phyloP scores from a whole-genome alignment of 768 basidiomycete species.

The Hemileccinum impolitum region DNA sequence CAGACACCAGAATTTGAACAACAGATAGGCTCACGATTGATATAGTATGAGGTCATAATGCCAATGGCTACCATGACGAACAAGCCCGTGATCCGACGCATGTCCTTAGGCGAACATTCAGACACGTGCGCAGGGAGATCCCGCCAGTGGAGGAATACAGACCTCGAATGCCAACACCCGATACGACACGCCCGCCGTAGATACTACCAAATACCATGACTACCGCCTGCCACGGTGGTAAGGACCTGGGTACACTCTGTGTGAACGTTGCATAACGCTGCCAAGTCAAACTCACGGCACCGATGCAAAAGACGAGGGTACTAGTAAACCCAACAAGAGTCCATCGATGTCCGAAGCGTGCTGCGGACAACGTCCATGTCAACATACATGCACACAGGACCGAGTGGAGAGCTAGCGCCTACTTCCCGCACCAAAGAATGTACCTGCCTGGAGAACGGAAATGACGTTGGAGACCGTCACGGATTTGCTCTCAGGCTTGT shows the following conservation, averaged over 20 bases:
- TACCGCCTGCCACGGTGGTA: slow-evolving; percentile 60
- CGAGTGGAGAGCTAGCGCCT: too few relatives aligned
- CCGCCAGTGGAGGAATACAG: too few relatives aligned
- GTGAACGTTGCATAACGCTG: neutral
- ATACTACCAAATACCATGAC: slow-evolving; percentile 62
- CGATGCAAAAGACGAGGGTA: slow-evolving; percentile 62
- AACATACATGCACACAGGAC: neutral
- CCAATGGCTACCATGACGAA: slow-evolving; percentile 85
- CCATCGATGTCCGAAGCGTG: slow-evolving; percentile 60
- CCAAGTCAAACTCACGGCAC: slow-evolving; percentile 55
- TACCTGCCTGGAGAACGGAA: slow-evolving; percentile 82
- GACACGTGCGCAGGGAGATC: slow-evolving; percentile 85
- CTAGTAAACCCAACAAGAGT: slow-evolving; percentile 62
- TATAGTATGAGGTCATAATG: slow-evolving; percentile 82
- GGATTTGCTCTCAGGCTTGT: slow-evolving; percentile 35
- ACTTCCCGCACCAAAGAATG: slow-evolving; percentile 84
- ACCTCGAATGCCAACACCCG: slow-evolving; percentile 81
- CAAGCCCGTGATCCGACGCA: slow-evolving; percentile 78
- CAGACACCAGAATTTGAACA: slow-evolving; percentile 2
- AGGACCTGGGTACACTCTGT: slow-evolving; percentile 47
- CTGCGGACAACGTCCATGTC: slow-evolving; percentile 30
- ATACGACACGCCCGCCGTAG: slow-evolving; percentile 77
- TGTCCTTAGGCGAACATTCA: slow-evolving; percentile 83
- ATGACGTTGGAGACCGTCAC: slow-evolving; percentile 79
- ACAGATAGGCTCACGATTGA: slow-evolving; percentile 58